Base-by-base conservation (phyloP, 345 rosid genomes). In the Eucalyptus virginea region DNA sequence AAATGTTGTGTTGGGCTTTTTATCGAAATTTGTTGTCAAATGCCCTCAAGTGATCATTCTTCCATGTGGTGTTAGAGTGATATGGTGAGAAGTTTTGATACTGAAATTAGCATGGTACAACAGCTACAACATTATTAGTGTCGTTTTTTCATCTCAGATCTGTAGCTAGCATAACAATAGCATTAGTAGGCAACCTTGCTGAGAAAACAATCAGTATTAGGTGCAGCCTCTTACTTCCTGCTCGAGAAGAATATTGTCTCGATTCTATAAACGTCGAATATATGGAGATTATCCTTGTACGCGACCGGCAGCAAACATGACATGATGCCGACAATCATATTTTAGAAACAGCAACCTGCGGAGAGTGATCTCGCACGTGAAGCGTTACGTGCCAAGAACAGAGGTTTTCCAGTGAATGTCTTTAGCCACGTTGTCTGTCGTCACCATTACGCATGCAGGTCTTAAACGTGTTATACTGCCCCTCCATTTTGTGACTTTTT, bases 31-130 rank as follows among this genome's bases (percentile, higher is more conserved):
- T 65, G 21, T 65, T 14, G 17, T 17, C 21, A n/a, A n/a, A n/a
- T 0, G 40, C 21, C 34, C 37, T 65, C 11, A 65, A 65, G 6
- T 15, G 19, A 65, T 65, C 17, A 2, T n/a, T 65, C 40, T 16
- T 8, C 6, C 6, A n/a, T n/a, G 9, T 7, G 19, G 77, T 11
- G 0, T 16, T n/a, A 7, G 34, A n/a, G 37, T 30, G 17, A 62
- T 62, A 12, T 6, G 19, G 18, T 30, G 37, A 65, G 34, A 65
- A 14, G 10, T 15, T 13, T 65, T n/a, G 5, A 7, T 32, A 1
- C 1, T n/a, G 16, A n/a, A 65, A 14, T 14, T 4, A 7, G 77
- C 19, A 14, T 4, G 5, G 19, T 65, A n/a, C 19, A 7, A 65
- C 4, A 15, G 5, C 34, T n/a, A 62, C 6, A 17, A 62, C 4